phyloP scores from a whole-genome alignment of 2,329 filamentous ascomycete species.

The Penicillium sp. region DNA sequence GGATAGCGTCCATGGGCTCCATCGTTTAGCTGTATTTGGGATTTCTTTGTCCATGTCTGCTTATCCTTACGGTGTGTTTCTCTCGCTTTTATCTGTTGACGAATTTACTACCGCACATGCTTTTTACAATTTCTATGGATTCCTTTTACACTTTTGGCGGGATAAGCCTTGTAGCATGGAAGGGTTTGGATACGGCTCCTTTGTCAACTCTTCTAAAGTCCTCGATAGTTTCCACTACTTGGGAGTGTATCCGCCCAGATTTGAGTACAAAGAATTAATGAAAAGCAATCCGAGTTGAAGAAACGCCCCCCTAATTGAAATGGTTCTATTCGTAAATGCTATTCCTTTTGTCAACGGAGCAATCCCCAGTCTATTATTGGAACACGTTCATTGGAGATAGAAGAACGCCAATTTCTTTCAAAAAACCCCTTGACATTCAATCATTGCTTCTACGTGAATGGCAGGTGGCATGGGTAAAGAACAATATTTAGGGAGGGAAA shows the following conservation, averaged over 20 bases:
- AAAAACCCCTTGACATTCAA: background rate
- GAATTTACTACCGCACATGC: too few relatives aligned
- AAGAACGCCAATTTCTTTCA: background rate
- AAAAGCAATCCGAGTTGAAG: background rate
- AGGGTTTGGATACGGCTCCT: background rate
- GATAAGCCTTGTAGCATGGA: background rate
- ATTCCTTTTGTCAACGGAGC: background rate
- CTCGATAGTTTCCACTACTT: background rate
- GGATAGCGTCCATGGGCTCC: background rate
- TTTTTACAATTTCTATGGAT: background rate
- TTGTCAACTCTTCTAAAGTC: background rate
- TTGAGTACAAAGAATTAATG: background rate
- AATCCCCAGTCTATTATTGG: background rate
- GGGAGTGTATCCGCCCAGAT: background rate
- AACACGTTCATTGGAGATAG: background rate
- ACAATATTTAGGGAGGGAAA: background rate
- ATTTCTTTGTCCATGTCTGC: background rate
- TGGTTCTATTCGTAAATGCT: background rate
- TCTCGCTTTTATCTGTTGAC: background rate
- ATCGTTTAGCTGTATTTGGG: background rate
- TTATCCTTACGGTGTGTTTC: background rate
- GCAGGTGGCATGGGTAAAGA: background rate
- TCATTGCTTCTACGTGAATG: background rate
- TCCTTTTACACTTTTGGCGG: background rate
- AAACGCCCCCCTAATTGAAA: background rate